Base-by-base conservation (phyloP, 805 yeast genomes). In the Zygotorulaspora danielsina region DNA sequence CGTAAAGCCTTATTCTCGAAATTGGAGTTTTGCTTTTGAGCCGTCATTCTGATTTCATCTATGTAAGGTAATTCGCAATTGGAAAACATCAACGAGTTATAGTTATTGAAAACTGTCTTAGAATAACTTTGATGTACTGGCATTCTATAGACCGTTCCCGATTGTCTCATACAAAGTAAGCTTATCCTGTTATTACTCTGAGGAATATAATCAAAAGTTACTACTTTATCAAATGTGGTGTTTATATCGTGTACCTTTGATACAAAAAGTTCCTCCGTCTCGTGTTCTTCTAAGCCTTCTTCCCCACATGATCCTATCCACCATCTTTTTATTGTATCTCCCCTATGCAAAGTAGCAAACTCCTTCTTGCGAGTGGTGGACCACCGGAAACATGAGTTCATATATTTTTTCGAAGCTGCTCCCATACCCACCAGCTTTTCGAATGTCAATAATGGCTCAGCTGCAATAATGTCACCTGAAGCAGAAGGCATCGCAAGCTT, bases 61-160 rank as follows among this genome's bases (percentile, higher is more conserved):
- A 60, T 50, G 9, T 41, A 41, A 3, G 61, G 54, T 1, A 51
- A 55, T 13, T 58, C 64, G 35, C 54, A 60, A 26, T 59, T 86
- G 2, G 79, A 66, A 32, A 79, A 64, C 3, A 80, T 66, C 24
- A 84, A 61, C 39, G 81, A 86, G 53, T 84, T 84, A 50, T 69
- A 73, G 1, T 90, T 77, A 49, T 79, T 84, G 61, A 88, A 83
- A 11, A 67, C 69, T 6, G 83, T 57, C 6, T 79, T 69, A 25
- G 78, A 77, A 21, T 79, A 79, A 35, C 83, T 74, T 55, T 84
- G 90, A 1, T 69, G 63, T 0, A 81, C 84, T 0, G 81, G 75
- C 89, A 84, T 84, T 42, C 82, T 70, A 61, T 84, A 88, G 0
- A 88, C 79, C 38, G 85, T 81, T 3, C 97, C 97, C 1, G 95